These are phyloP conservation scores for Daphne laureola DNA, from an alignment of 441 rosid genomes.

Conservation along the genomic window DNA sequence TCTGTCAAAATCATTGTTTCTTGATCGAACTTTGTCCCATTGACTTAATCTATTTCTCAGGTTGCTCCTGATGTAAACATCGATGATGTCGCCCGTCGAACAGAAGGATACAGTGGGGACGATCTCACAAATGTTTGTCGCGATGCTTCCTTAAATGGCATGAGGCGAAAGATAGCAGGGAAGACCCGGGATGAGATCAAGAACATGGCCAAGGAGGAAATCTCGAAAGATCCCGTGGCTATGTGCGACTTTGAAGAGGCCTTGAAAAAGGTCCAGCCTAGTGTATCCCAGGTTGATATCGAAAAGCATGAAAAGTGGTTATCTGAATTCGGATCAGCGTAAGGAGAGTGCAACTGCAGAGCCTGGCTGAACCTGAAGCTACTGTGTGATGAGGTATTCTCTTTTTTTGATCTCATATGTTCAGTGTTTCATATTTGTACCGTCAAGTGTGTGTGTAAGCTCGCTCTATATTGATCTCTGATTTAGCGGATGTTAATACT, in stretches of 20 bases:
- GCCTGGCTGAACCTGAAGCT: not conserved
- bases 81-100: constrained; percentile 83
- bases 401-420: not conserved
- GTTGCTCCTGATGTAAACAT: constrained; percentile 86
- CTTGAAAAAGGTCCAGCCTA: constrained; percentile 78
- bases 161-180: constrained; percentile 99
- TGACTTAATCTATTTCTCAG: constrained; percentile 21
- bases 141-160: constrained; percentile 95
- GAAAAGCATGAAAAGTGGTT: constrained; percentile 99
- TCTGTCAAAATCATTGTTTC: too few relatives aligned
- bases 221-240: constrained; percentile 93
- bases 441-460: too few relatives aligned
- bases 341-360: constrained; percentile 1
- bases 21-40: not conserved
- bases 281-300: constrained; percentile 81
- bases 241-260: constrained; percentile 99
- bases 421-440: too few relatives aligned
- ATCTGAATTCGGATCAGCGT: constrained; percentile 84
- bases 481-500: too few relatives aligned
- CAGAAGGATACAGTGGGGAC: constrained; percentile 99
- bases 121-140: constrained; percentile 97
- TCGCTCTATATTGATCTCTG: too few relatives aligned
- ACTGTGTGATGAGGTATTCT: not conserved
- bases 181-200: constrained; percentile 97
- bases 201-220: constrained; percentile 96